These are phyloP conservation scores for Thyridium curvatum DNA, from an alignment of 2,329 filamentous ascomycete species.

Conservation along the genomic window DNA sequence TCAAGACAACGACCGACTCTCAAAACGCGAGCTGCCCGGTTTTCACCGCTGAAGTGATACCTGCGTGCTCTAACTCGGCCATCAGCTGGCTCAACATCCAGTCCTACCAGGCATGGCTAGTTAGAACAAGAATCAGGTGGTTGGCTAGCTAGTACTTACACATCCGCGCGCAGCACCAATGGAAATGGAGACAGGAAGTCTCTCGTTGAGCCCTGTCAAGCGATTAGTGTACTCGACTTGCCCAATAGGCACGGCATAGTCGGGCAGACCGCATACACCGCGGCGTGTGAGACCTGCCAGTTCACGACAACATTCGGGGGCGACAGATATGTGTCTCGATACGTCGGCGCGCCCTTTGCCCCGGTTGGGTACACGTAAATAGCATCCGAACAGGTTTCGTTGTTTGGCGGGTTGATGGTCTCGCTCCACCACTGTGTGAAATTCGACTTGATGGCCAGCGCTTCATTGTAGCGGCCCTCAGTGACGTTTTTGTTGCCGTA, in stretches of 20 bases:
- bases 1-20: neutral
- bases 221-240: neutral
- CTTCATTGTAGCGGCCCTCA: neutral
- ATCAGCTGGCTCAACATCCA: neutral
- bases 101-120: no score
- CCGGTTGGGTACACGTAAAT: neutral
- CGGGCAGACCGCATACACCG: conserved; percentile 1
- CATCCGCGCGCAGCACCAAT: neutral
- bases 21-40: neutral
- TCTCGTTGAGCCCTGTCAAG: neutral
- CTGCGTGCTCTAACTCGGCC: neutral
- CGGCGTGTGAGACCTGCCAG: conserved; percentile 1
- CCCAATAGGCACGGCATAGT: neutral
- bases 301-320: neutral
- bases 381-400: neutral
- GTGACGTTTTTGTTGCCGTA: conserved; percentile 1
- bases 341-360: neutral
- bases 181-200: neutral
- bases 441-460: neutral
- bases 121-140: no score
- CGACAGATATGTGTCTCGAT: neutral
- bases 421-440: conserved; percentile 1
- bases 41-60: neutral
- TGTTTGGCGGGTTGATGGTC: neutral
- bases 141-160: neutral